Percentiles rank a stretch among this genome's conserved stretches.
phyloP scores from a whole-genome alignment of 2,329 filamentous ascomycete genomes.

The Exserohilum rostratum region DNA sequence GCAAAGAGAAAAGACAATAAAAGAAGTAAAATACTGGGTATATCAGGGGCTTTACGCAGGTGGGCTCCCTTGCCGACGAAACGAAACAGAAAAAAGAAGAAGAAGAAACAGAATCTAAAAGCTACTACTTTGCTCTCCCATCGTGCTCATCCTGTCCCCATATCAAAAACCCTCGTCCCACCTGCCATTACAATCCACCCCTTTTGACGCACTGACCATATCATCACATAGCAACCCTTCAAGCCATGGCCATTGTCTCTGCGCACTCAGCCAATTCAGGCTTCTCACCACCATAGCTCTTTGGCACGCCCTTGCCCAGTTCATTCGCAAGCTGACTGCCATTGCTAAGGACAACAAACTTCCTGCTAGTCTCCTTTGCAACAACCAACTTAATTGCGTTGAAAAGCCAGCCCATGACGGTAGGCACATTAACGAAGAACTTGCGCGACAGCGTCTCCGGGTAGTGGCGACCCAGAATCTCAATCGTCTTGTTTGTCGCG shows the following conservation, averaged over 20 bases:
- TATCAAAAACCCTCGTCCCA: not conserved
- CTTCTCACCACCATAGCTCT: constrained; percentile 79
- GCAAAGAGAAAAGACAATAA: not conserved
- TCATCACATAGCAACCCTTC: too few relatives aligned
- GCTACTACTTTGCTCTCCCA: not conserved
- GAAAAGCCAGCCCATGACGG: constrained; percentile 82
- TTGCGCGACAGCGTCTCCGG: constrained; percentile 89
- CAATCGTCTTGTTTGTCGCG: constrained; percentile 80
- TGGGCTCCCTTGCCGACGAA: not conserved
- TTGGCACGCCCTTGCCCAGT: constrained; percentile 71
- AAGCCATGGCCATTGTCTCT: constrained; percentile 51
- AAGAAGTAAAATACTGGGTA: not conserved
- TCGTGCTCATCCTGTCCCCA: too few relatives aligned
- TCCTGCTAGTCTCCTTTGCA: constrained; percentile 56
- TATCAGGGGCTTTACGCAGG: not conserved
- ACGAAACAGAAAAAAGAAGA: not conserved
- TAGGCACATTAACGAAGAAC: constrained; percentile 93
- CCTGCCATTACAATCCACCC: constrained; percentile 25
- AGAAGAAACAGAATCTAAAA: not conserved
- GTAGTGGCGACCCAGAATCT: constrained; percentile 80
- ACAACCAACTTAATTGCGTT: constrained; percentile 55
- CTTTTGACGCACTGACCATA: not conserved
- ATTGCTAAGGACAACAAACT: constrained; percentile 57
- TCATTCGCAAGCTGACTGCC: constrained; percentile 72
- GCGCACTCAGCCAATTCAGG: constrained; percentile 53